phyloP scores from a whole-genome alignment of 805 yeast species.

The Saccharomyces jurei region DNA sequence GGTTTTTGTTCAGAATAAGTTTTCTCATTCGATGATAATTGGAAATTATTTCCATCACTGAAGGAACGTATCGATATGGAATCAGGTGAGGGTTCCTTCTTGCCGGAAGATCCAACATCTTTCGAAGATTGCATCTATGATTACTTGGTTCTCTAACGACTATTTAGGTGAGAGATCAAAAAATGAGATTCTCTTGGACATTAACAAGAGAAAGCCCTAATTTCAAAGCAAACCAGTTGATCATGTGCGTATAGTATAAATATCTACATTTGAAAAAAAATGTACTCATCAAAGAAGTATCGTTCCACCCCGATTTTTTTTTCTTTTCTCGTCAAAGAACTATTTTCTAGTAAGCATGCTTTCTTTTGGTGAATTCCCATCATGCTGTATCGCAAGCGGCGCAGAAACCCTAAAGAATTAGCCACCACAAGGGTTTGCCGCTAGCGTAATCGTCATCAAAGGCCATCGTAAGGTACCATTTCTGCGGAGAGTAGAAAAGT shows the following conservation, averaged over 20 bases:
- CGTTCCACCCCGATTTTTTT: not conserved
- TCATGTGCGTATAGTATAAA: not conserved
- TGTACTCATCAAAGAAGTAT: not conserved
- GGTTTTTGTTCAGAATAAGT: not conserved
- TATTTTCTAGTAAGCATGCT: not conserved
- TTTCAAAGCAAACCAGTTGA: not conserved
- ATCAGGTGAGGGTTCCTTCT: not conserved
- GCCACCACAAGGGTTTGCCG: not conserved
- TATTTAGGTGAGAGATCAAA: not conserved
- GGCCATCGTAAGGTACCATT: not conserved
- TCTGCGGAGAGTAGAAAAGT: not conserved
- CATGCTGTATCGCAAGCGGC: not conserved
- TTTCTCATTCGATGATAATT: not conserved
- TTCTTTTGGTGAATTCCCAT: not conserved
- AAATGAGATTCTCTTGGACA: not conserved
- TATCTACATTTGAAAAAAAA: not conserved
- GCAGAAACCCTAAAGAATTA: not conserved
- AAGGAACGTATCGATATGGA: not conserved
- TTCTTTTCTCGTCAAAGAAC: not conserved
- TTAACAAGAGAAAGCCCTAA: not conserved
- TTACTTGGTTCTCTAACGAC: not conserved
- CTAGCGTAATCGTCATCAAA: not conserved
- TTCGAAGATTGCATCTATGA: not conserved
- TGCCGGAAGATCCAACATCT: not conserved
- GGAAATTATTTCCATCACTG: not conserved